Base-by-base conservation (phyloP, 768 basidiomycete genomes). In the Vararia minispora region DNA sequence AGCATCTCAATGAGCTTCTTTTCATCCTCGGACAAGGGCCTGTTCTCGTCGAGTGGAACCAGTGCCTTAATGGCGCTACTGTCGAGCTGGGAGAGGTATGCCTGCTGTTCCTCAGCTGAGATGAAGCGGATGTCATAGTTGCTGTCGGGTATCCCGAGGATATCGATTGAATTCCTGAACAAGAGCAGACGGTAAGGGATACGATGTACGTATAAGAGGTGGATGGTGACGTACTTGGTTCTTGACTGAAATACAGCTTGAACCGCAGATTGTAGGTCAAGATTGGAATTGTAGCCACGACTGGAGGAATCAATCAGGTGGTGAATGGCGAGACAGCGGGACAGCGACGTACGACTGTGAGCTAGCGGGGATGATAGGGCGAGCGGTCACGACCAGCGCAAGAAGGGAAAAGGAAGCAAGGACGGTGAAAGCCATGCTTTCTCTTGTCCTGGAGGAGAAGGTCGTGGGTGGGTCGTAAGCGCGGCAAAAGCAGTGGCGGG, bases 331-430 rank as follows among this genome's bases (percentile, higher is more conserved):
- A 14, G 20, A n/a, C 28, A 11, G 14, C 23, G 22, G 34, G 11
- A 28, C 32, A 39, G 25, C 23, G 9, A 58, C 60, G 47, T 45
- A 60, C 62, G 53, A 37, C 21, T 52, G 45, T 24, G 55, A 33
- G 31, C 45, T 47, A 39, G 54, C 42, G 10, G 55, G 48, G 13
- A 51, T 41, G 40, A 68, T 47, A 20, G 66, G 66, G 44, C 54
- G 64, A 51, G 64, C 52, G 39, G 60, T 56, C 46, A 66, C 66
- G 55, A 64, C 61, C 56, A 69, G 60, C 57, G 58, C 64, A 41
- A 65, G 53, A 23, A 69, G 54, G 34, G 59, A 58, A 38, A 63
- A 49, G 13, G 57, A 65, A 33, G 56, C 60, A 36, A 69, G 52
- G 26, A 66, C 47, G 40, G 55, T 52, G 17, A 63, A 52, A 17